Conservation (phyloP, 306 rosid genomes). For the Inga oerstediana region DNA sequence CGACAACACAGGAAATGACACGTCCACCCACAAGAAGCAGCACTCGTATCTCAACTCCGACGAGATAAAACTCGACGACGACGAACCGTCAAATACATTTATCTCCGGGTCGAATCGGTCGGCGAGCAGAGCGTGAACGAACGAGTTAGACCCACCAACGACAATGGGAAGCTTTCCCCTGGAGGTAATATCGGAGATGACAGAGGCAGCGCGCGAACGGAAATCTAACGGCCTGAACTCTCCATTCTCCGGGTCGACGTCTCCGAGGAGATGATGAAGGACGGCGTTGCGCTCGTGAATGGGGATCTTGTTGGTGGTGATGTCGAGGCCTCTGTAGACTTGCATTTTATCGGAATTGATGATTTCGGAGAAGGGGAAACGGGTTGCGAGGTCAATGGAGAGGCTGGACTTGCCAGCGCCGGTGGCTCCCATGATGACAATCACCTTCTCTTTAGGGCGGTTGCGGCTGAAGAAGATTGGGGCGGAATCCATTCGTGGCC, state of each 20-base stretch:
- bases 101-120: conserved; percentile 48
- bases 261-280: conserved; percentile 82
- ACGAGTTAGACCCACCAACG: conserved; percentile 92
- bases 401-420: conserved; percentile 88
- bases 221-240: conserved; percentile 63
- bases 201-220: conserved; percentile 46
- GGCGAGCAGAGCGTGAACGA: conserved; percentile 64
- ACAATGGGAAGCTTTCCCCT: conserved; percentile 61
- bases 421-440: conserved; percentile 83
- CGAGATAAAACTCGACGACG: conserved; percentile 21
- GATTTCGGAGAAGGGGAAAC: conserved; percentile 63
- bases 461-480: conserved; percentile 2
- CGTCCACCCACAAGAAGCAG: conserved; percentile 88
- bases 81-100: conserved; percentile 44
- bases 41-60: conserved; percentile 71
- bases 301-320: conserved; percentile 89
- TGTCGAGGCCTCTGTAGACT: conserved; percentile 75
- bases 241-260: conserved; percentile 43
- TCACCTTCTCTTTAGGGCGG: conserved; percentile 60
- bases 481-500: conserved; percentile 53
- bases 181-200: conserved; percentile 42
- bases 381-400: conserved; percentile 81
- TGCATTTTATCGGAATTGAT: conserved; percentile 93
- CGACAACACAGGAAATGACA: conserved; percentile 51
- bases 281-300: conserved; percentile 52